phyloP scores from a whole-genome alignment of 108 stramenopile species.

The Hondaea fermentalgiana region DNA sequence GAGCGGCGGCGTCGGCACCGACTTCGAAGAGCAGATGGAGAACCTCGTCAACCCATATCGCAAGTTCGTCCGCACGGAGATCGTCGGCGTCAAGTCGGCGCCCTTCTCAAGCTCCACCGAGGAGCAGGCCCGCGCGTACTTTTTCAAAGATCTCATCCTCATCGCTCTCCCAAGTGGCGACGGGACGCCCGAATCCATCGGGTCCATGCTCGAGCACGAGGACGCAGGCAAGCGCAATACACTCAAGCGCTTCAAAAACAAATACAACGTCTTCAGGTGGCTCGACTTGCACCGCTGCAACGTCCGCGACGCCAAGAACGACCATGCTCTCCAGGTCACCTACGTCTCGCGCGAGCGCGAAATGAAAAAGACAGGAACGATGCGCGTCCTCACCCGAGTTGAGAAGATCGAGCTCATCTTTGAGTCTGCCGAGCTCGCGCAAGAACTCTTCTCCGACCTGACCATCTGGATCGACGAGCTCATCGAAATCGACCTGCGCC shows the following conservation, averaged over 20 bases:
- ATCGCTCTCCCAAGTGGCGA: neutral
- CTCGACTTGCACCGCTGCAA: conserved; percentile 5
- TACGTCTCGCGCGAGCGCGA: conserved; percentile 3
- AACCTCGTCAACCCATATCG: neutral
- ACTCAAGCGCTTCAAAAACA: neutral
- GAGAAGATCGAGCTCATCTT: neutral
- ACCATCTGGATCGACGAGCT: neutral
- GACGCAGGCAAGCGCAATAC: conserved; percentile 13
- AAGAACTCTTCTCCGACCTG: neutral
- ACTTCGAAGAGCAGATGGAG: neutral
- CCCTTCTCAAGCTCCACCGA: neutral
- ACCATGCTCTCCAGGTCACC: neutral
- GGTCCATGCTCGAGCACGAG: conserved; percentile 12
- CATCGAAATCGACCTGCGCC: neutral
- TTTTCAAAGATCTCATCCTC: neutral
- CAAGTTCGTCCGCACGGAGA: neutral
- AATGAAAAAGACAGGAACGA: neutral
- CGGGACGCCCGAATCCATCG: neutral
- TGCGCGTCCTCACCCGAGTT: conserved; percentile 1
- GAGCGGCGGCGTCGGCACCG: neutral
- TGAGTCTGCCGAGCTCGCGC: neutral
- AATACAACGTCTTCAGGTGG: neutral
- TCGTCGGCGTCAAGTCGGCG: neutral
- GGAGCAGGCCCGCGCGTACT: neutral
- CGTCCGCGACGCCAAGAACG: neutral